Percentiles rank a stretch among this genome's conserved stretches.
Conservation (phyloP, 1,139 yeast species). For the Yamadazyma taylorii region DNA sequence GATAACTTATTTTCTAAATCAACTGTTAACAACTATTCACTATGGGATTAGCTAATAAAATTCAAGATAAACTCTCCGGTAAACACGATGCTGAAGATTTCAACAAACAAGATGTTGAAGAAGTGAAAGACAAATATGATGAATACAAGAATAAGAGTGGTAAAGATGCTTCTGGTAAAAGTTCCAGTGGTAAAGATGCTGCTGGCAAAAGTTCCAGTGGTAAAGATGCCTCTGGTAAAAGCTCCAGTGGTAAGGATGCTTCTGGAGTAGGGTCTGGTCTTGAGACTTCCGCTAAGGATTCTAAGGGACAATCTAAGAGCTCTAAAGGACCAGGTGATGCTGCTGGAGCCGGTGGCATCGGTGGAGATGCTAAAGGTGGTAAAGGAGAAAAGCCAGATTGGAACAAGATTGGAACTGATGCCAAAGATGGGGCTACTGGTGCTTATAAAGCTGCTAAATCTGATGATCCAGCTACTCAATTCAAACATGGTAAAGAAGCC, state of each 20-base stretch:
- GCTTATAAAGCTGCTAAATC: conserved; percentile 12
- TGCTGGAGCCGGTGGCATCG: conserved; percentile 17
- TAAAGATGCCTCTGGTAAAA: conserved; percentile 27
- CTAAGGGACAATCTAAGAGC: conserved; percentile 9
- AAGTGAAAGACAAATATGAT: conserved; percentile 23
- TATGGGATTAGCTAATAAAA: conserved; percentile 40
- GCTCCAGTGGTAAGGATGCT: conserved; percentile 12
- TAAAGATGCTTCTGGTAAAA: conserved; percentile 21
- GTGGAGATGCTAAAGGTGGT: conserved; percentile 15
- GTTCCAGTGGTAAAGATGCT: neutral
- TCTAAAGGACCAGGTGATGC: conserved; percentile 9
- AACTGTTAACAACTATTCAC: too few relatives aligned
- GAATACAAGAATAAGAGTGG: conserved; percentile 31
- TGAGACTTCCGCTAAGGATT: conserved; percentile 5
- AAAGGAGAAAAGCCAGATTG: conserved; percentile 10
- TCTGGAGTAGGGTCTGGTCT: too few relatives aligned
- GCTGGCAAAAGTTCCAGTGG: too few relatives aligned
- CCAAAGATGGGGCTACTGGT: conserved; percentile 12
- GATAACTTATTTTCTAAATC: too few relatives aligned
- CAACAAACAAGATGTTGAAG: conserved; percentile 34
- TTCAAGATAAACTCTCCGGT: conserved; percentile 26
- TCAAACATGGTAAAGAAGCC: conserved; percentile 16
- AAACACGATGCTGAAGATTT: conserved; percentile 31
- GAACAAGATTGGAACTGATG: conserved; percentile 12
- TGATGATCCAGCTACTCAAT: conserved; percentile 12